These are phyloP conservation scores for Crithidia fasciculata DNA, from an alignment of 208 protist species.

Conservation along the genomic window DNA sequence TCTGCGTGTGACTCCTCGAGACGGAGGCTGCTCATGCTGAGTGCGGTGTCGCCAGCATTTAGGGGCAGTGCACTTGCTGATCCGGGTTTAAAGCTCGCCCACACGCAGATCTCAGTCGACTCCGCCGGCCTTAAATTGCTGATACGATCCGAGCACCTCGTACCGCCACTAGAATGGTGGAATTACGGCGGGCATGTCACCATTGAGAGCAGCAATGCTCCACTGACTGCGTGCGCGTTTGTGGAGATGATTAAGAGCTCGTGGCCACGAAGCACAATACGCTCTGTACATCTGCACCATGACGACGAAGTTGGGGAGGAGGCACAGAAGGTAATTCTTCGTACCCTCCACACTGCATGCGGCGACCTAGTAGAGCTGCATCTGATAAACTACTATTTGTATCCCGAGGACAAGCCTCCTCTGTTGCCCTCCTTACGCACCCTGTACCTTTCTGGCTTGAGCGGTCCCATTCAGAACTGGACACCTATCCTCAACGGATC, in stretches of 20 bases:
- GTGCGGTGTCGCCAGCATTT: background rate
- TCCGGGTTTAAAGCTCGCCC: background rate
- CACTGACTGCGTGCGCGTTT: slow-evolving; percentile 8
- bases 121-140: background rate
- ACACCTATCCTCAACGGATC: background rate
- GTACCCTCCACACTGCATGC: background rate
- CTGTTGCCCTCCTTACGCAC: background rate
- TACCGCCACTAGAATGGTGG: slow-evolving; percentile 27
- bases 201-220: background rate
- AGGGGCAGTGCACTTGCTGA: background rate
- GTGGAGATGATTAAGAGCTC: background rate
- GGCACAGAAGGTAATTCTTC: background rate
- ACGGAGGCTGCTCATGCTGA: slow-evolving; percentile 1
- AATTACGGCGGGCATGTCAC: background rate
- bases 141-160: background rate
- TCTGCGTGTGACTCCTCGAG: background rate
- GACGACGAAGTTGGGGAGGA: slow-evolving; percentile 14
- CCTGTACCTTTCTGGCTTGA: slow-evolving; percentile 11
- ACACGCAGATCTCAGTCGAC: background rate
- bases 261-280: background rate
- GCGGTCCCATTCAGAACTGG: slow-evolving; percentile 12
- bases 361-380: background rate
- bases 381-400: slow-evolving; percentile 12
- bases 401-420: background rate
- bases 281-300: background rate